Evolutionary conservation across 305 asterid genomes (phyloP), one percentile per base, ranked within the genome.

Genomic region (Fraxinus sp.): DNA sequence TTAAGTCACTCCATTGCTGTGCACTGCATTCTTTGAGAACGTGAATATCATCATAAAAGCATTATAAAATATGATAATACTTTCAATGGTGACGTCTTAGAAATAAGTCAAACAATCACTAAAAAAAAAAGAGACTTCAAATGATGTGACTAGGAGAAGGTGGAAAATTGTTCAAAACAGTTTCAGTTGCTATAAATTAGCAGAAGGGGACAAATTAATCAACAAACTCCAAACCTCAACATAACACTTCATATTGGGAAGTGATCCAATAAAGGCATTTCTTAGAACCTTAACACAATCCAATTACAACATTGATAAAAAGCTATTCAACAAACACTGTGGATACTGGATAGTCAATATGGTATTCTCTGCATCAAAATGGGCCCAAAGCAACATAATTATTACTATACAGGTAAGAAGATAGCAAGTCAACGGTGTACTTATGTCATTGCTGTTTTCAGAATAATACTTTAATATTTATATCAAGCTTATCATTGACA

Each of bases 51-150:
- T 70, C 76, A 70, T 70, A 30, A 70, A 32, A 30, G 41, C 39
- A 57, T 39, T 36, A 28, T 41, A 85, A 44, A 59, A 5, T 16
- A 59, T 71, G 73, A 59, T 35, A 18, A 57, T 41, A 59, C 66
- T 78, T 44, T 84, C 8, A 55, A 76, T 4, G 59, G 85, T 36
- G 36, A 49, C 26, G 5, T 37, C 82, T 26, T 78, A 78, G 26
- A 37, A 74, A 79, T 57, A 52, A 79, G 70, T 46, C 9, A 64
- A 28, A 68, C 18, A 71, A 28, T 52, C 76, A 76, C 37, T 46
- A 82, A 13, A 0, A 36, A 78, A 41, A 16, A 73, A 4, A 4
- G 39, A 24, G 32, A 55, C 22, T 70, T 70, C 76, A 70, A 70
- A 11, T 30, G 11, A 14, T 22, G 6, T 70, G 76, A 70, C 76